Conservation (phyloP, 169 alveolate species). For the Theileria luwenshuni region DNA sequence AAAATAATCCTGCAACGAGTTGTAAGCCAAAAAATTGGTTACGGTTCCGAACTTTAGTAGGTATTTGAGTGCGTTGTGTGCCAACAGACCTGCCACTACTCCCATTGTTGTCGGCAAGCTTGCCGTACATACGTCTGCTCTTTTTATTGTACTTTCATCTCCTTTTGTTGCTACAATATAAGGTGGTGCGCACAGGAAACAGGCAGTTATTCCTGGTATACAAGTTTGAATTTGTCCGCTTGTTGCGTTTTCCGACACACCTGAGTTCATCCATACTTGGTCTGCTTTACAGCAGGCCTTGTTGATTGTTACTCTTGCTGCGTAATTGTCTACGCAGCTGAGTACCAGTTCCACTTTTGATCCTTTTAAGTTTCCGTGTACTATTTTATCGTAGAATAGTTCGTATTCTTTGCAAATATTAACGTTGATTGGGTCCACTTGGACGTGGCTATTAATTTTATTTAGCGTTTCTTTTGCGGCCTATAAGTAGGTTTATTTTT, state of each 20-base stretch:
- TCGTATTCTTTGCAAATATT: constrained; percentile 86
- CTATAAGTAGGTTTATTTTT: constrained; percentile 21
- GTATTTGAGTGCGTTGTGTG: constrained; percentile 90
- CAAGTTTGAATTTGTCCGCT: constrained; percentile 93
- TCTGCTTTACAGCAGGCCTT: constrained; percentile 91
- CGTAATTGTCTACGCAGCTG: constrained; percentile 94
- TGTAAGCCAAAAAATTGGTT: constrained; percentile 86
- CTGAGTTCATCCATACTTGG: constrained; percentile 93
- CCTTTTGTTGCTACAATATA: constrained; percentile 89
- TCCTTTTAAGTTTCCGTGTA: constrained; percentile 77
- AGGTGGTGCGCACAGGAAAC: constrained; percentile 95
- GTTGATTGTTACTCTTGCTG: constrained; percentile 94
- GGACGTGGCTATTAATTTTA: constrained; percentile 91
- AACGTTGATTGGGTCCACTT: constrained; percentile 85
- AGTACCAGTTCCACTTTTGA: constrained; percentile 86
- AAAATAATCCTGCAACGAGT: constrained; percentile 89
- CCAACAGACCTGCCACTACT: constrained; percentile 93
- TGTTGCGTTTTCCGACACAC: constrained; percentile 95
- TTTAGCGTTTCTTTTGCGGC: constrained; percentile 90
- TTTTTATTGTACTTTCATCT: constrained; percentile 86
- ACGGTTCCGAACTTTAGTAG: constrained; percentile 89
- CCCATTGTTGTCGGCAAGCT: constrained; percentile 95
- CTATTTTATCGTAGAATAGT: constrained; percentile 80
- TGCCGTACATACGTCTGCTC: constrained; percentile 96
- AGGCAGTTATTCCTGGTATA: constrained; percentile 95